These are phyloP conservation scores for Magnusiomyces starmeri DNA, from an alignment of 1,139 yeast genomes.

Conservation along the genomic window DNA sequence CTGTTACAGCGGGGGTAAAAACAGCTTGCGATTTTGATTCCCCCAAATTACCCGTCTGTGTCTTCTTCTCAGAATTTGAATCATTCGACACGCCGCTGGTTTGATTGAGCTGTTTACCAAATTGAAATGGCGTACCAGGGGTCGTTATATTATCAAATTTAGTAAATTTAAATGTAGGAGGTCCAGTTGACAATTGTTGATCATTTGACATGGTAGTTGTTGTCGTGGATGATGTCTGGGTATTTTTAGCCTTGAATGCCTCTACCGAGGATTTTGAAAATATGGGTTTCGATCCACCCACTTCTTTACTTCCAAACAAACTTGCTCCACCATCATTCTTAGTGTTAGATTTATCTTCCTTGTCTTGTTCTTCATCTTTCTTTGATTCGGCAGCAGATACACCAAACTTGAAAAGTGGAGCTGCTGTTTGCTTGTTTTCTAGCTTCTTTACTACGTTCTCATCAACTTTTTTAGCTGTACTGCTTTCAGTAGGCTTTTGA, in stretches of 20 bases:
- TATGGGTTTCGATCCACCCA: neutral
- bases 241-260: neutral
- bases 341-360: neutral
- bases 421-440: neutral
- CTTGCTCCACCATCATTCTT: neutral
- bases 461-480: neutral
- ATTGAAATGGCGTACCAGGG: too few species aligned
- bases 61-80: too few species aligned
- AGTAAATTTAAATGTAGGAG: too few species aligned
- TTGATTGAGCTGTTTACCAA: too few species aligned
- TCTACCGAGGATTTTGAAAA: too few species aligned
- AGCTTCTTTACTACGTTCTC: neutral
- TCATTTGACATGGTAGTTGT: neutral
- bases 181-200: too few species aligned
- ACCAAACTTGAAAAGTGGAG: neutral
- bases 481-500: neutral
- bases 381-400: neutral
- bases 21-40: neutral
- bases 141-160: too few species aligned
- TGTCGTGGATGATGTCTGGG: neutral
- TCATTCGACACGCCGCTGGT: too few species aligned
- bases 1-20: neutral
- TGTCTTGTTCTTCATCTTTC: neutral
- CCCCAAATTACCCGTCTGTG: too few species aligned
- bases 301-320: neutral